These are phyloP conservation scores for Amphicarpaea edgeworthii DNA, from an alignment of 306 rosid species.

Conservation along the genomic window DNA sequence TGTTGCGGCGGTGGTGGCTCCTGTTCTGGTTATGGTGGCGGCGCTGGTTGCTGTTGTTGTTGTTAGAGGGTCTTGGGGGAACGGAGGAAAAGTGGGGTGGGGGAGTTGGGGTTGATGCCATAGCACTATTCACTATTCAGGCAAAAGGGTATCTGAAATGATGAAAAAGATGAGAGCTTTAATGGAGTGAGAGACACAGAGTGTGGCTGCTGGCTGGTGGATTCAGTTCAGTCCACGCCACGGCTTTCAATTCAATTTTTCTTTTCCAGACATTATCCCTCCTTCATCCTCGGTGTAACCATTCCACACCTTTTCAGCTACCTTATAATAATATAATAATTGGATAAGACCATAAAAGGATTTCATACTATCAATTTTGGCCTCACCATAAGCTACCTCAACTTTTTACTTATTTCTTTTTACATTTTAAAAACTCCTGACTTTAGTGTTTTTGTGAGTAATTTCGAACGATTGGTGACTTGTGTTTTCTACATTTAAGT, in stretches of 20 bases:
- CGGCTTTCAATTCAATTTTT: background rate
- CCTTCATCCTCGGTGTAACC: background rate
- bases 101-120: constrained; percentile 47
- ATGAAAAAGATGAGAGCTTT: constrained; percentile 12
- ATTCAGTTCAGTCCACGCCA: background rate
- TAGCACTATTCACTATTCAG: background rate
- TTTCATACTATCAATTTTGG: background rate
- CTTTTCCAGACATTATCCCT: background rate
- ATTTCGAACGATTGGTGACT: no score
- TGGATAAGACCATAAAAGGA: background rate
- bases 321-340: background rate
- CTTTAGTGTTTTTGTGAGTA: no score
- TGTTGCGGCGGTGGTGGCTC: constrained; percentile 45
- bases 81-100: constrained; percentile 39
- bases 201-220: no score
- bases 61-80: constrained; percentile 66
- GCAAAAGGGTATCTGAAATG: constrained; percentile 42
- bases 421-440: no score
- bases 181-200: background rate
- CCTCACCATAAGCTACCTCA: background rate
- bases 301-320: background rate
- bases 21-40: constrained; percentile 48
- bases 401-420: no score
- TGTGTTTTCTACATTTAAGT: no score
- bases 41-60: constrained; percentile 49